These are phyloP conservation scores for Solanum etuberosum DNA, from an alignment of 257 asterid genomes.

Conservation along the genomic window DNA sequence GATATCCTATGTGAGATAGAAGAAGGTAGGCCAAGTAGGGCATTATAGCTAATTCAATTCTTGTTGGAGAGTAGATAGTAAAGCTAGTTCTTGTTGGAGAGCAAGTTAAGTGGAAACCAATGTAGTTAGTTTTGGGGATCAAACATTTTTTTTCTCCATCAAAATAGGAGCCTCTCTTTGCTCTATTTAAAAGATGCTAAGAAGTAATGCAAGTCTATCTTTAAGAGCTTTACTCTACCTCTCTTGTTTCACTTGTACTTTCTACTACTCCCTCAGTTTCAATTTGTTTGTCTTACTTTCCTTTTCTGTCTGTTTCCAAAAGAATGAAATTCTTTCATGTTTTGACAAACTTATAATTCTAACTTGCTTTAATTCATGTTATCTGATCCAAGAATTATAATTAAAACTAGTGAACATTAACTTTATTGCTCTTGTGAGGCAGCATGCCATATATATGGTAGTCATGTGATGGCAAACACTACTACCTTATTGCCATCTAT, in stretches of 20 bases:
- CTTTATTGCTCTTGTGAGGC: neutral
- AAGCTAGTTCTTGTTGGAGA: neutral
- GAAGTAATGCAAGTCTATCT: neutral
- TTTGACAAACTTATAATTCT: neutral
- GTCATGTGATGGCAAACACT: neutral
- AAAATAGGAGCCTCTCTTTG: neutral
- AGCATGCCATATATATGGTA: neutral
- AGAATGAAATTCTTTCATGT: neutral
- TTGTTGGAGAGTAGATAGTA: neutral
- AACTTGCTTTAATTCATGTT: neutral
- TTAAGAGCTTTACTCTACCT: neutral
- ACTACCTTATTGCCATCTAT: neutral
- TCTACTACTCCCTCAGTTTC: neutral
- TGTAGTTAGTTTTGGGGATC: neutral
- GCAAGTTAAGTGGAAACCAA: neutral
- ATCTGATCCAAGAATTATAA: neutral
- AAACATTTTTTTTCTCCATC: neutral
- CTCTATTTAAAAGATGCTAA: neutral
- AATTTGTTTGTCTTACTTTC: neutral
- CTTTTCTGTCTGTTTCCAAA: neutral
- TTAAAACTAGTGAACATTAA: neutral
- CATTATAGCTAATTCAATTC: neutral
- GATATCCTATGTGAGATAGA: neutral
- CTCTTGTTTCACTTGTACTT: neutral
- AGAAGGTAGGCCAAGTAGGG: neutral